Evolutionary conservation across 176 grass and related monocot species (phyloP), one percentile per base, ranked within the genome.

Genomic region (Cymbopogon citratus): DNA sequence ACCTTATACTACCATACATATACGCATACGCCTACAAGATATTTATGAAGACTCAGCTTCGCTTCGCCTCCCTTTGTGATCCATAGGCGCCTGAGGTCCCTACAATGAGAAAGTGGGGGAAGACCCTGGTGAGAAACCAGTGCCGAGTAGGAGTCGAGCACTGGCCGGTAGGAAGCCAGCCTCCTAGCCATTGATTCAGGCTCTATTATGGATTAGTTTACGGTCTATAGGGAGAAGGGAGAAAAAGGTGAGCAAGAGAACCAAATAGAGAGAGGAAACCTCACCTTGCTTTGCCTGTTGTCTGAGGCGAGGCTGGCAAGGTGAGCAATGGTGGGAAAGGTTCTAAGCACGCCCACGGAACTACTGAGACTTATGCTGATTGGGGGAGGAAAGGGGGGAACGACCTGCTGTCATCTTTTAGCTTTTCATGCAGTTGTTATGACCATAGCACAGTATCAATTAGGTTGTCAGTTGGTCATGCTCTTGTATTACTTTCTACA

Each of bases 401-500:
- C n/a, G 11, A 65, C 24, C 9, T 71, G 31, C 44, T 75, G 26
- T 25, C n/a, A 63, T 2, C 16, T 71, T 33, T 84, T 34, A 80
- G 16, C 12, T 49, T 81, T 76, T 63, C 12, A 26, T 80, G 44
- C 51, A 15, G 31, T 69, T 15, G 2, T 70, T 75, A 41, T 76
- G 64, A 8, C 19, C 33, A 63, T 64, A 71, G 13, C 33, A 54
- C 40, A 76, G 12, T 46, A 72, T 77, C 43, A 76, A 71, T 56
- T 76, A 31, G 19, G 25, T 44, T 66, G 12, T 8, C 69, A 63
- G 21, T 64, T 79, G 40, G 46, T 18, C 29, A 54, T 6, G 21
- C 76, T 63, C 29, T 83, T 35, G 23, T 40, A 45, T 91, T 45
- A 18, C 48, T 63, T 80, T 81, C 68, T 71, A 77, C 80, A 99